phyloP scores from a whole-genome alignment of 1,284 basidiomycete species.

The Blastosporella zonata region DNA sequence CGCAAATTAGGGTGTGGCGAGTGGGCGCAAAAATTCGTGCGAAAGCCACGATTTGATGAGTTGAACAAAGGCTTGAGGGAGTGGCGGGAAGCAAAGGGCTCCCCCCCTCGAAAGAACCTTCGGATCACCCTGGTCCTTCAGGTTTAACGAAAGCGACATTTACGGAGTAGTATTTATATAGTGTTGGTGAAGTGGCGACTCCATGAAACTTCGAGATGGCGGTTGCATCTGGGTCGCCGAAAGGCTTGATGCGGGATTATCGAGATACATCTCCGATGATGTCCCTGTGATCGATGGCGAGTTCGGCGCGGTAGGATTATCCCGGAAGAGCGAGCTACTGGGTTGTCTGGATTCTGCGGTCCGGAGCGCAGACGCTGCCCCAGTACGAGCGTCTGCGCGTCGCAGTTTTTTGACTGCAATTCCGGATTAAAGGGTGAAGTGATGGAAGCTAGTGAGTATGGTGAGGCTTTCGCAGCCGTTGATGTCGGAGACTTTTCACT shows the following conservation, averaged over 20 bases:
- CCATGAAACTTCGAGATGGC: slow-evolving; percentile 20
- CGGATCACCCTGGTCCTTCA: too few species aligned
- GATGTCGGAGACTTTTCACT: slow-evolving; percentile 24
- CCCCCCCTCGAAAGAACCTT: too few species aligned
- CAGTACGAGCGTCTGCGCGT: slow-evolving; percentile 50
- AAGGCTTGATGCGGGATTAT: slow-evolving; percentile 12
- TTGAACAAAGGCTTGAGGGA: too few species aligned
- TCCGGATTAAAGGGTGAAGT: slow-evolving; percentile 36
- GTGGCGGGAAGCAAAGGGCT: too few species aligned
- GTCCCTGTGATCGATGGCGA: slow-evolving; percentile 15
- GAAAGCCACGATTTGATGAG: too few species aligned
- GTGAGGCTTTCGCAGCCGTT: slow-evolving; percentile 28
- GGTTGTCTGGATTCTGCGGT: slow-evolving; percentile 28
- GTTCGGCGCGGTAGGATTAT: slow-evolving; percentile 13
- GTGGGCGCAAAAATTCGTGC: too few species aligned
- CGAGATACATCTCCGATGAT: slow-evolving; percentile 17
- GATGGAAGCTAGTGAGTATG: slow-evolving; percentile 38
- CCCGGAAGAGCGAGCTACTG: slow-evolving; percentile 24
- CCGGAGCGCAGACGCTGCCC: slow-evolving; percentile 49
- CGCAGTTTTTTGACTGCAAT: slow-evolving; percentile 46
- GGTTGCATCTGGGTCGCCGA: slow-evolving; percentile 13
- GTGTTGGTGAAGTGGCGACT: slow-evolving; percentile 15
- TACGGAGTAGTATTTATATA: too few species aligned
- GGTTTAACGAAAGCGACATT: too few species aligned
- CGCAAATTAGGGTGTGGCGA: too few species aligned